Conservation (phyloP, 768 basidiomycete species). For the Udeniomyces megalosporus region DNA sequence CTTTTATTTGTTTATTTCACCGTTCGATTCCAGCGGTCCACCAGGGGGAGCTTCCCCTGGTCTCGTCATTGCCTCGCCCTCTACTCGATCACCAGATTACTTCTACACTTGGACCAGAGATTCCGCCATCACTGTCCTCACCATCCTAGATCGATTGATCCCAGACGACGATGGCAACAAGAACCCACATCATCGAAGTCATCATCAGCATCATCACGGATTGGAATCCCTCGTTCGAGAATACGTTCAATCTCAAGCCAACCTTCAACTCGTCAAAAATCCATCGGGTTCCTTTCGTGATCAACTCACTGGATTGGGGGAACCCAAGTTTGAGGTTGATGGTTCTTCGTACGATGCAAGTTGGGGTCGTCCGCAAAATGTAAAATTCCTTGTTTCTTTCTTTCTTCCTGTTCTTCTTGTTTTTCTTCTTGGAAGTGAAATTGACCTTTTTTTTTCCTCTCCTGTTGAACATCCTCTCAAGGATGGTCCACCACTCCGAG, state of each 20-base stretch:
- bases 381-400: background rate
- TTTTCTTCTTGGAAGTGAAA: too few species aligned
- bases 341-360: conserved; percentile 23
- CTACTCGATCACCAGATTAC: conserved; percentile 27
- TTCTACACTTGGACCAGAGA: conserved; percentile 28
- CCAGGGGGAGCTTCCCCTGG: conserved; percentile 26
- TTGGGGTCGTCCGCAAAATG: conserved; percentile 29
- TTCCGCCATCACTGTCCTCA: conserved; percentile 24
- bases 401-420: background rate
- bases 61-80: conserved; percentile 28
- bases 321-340: conserved; percentile 29
- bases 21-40: conserved; percentile 22
- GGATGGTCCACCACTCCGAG: conserved; percentile 30
- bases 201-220: background rate
- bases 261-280: conserved; percentile 22
- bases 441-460: too few species aligned
- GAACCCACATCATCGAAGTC: background rate
- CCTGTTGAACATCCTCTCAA: background rate
- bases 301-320: conserved; percentile 25
- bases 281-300: conserved; percentile 27
- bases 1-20: background rate
- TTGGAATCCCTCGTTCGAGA: conserved; percentile 22
- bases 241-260: conserved; percentile 23
- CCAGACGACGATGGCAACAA: too few species aligned
- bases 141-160: conserved; percentile 20